These are phyloP conservation scores for Macrolepiota fuliginosa DNA, from an alignment of 768 basidiomycete species.

Conservation along the genomic window DNA sequence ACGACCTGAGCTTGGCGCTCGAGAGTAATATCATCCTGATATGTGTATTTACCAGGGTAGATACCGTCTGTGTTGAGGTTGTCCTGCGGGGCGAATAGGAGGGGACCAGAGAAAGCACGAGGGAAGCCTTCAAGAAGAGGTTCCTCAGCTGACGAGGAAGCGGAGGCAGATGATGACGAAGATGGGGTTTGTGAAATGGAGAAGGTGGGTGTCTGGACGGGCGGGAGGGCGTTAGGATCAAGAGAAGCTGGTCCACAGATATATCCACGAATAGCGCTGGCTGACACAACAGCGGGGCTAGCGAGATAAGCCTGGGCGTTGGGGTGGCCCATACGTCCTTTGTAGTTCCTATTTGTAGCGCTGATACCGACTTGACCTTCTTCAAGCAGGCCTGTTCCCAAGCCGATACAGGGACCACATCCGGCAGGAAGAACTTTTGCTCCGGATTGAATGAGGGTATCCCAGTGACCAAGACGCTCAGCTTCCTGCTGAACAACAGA, in stretches of 20 bases:
- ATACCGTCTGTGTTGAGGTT: slow-evolving; percentile 98
- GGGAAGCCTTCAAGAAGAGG: slow-evolving; percentile 84
- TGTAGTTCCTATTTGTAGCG: slow-evolving; percentile 98
- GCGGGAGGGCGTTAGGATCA: slow-evolving; percentile 50
- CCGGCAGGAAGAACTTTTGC: slow-evolving; percentile 93
- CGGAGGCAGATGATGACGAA: slow-evolving; percentile 24
- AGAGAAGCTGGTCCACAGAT: slow-evolving; percentile 81
- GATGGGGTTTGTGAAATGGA: slow-evolving; percentile 38
- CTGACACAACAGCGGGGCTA: slow-evolving; percentile 95
- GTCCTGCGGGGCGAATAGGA: slow-evolving; percentile 95
- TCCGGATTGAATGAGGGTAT: slow-evolving; percentile 78
- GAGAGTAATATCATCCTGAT: slow-evolving; percentile 98
- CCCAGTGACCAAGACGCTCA: slow-evolving; percentile 87
- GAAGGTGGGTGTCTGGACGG: slow-evolving; percentile 53
- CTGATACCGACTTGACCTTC: slow-evolving; percentile 97
- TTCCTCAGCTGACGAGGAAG: slow-evolving; percentile 37
- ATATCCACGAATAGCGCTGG: slow-evolving; percentile 89
- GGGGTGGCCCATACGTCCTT: slow-evolving; percentile 97
- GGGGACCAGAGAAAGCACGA: slow-evolving; percentile 69
- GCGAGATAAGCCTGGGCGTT: slow-evolving; percentile 95
- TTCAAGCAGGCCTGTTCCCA: slow-evolving; percentile 89
- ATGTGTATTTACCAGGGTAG: slow-evolving; percentile 99
- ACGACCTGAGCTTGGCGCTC: slow-evolving; percentile 92
- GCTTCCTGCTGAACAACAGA: slow-evolving; percentile 90
- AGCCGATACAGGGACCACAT: slow-evolving; percentile 97